These are phyloP conservation scores for Neonectria ditissima DNA, from an alignment of 2,329 filamentous ascomycete species.

Conservation along the genomic window DNA sequence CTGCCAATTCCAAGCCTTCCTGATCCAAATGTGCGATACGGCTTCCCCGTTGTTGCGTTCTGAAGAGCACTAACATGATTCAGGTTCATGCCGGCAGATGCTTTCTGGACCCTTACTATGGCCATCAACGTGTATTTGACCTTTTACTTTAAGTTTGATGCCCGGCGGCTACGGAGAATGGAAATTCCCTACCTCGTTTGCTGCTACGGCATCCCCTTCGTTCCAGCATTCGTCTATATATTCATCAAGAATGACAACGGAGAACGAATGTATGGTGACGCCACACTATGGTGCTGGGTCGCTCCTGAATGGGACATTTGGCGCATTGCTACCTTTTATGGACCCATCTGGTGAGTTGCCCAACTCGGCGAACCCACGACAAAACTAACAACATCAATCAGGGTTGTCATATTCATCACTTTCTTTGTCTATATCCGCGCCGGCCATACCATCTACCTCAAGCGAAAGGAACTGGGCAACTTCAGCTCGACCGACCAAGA, in stretches of 20 bases:
- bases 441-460: constrained; percentile 75
- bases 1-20: constrained; percentile 80
- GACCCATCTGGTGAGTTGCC: constrained; percentile 70
- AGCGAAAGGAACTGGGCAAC: constrained; percentile 70
- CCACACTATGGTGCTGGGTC: constrained; percentile 87
- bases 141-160: constrained; percentile 80
- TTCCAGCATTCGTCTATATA: constrained; percentile 75
- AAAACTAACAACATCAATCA: constrained; percentile 52
- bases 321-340: constrained; percentile 81
- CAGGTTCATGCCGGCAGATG: constrained; percentile 83
- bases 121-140: constrained; percentile 86
- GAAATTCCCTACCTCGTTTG: constrained; percentile 77
- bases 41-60: background rate
- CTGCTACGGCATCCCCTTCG: constrained; percentile 80
- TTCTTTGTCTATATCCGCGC: constrained; percentile 74
- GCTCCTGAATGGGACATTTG: constrained; percentile 74
- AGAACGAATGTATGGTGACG: constrained; percentile 76
- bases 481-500: constrained; percentile 63
- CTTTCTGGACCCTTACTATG: constrained; percentile 84
- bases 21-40: constrained; percentile 81
- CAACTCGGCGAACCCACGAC: too few relatives aligned
- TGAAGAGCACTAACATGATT: constrained; percentile 30
- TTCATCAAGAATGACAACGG: constrained; percentile 69
- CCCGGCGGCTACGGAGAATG: constrained; percentile 70
- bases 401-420: constrained; percentile 71